These are phyloP conservation scores for Cynanchum wilfordii DNA, from an alignment of 257 asterid genomes.

Conservation along the genomic window DNA sequence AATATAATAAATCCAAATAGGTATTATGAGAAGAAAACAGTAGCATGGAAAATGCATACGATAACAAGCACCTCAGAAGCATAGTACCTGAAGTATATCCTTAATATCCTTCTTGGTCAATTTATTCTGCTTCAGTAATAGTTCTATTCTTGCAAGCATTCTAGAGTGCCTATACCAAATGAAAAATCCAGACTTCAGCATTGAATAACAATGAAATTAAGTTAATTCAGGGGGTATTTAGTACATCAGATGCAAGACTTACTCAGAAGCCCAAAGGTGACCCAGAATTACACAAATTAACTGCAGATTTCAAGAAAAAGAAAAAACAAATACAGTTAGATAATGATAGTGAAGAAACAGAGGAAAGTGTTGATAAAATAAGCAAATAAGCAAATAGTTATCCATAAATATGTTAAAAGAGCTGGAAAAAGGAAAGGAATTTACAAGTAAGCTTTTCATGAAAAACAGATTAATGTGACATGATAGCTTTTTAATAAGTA, in stretches of 20 bases:
- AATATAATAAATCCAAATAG: background rate
- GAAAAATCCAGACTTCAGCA: slow-evolving; percentile 9
- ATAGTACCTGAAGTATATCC: slow-evolving; percentile 73
- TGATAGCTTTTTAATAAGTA: background rate
- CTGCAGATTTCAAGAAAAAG: slow-evolving; percentile 40
- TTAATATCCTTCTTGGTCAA: slow-evolving; percentile 74
- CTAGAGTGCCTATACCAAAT: slow-evolving; percentile 56
- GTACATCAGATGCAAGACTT: slow-evolving; percentile 32
- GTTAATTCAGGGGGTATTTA: slow-evolving; percentile 5
- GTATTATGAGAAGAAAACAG: background rate
- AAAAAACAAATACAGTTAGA: slow-evolving; percentile 5
- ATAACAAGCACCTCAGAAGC: slow-evolving; percentile 17
- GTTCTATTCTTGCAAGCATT: slow-evolving; percentile 84
- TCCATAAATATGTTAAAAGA: background rate
- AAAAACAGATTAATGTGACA: background rate
- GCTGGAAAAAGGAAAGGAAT: background rate
- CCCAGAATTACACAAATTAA: slow-evolving; percentile 85
- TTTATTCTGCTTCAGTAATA: slow-evolving; percentile 81
- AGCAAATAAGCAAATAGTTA: background rate
- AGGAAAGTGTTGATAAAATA: background rate
- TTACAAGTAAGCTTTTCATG: background rate
- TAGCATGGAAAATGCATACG: slow-evolving; percentile 12
- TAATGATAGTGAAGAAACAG: background rate
- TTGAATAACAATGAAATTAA: slow-evolving; percentile 10
- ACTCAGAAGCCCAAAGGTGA: slow-evolving; percentile 99